Conservation (phyloP, 495 filamentous ascomycete species). For the Neurospora sp. region DNA sequence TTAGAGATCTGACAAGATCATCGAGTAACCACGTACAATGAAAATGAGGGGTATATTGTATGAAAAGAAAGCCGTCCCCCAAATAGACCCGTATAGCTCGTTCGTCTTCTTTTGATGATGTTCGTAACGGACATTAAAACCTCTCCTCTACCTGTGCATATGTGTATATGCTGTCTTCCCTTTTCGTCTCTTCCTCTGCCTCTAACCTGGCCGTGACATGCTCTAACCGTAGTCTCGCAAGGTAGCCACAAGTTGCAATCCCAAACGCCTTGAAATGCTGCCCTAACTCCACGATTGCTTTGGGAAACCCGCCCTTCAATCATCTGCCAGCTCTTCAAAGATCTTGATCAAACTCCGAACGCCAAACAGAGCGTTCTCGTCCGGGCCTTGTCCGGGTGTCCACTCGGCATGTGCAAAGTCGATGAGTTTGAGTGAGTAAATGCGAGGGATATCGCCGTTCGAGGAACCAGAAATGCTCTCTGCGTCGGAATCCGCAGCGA, state of each 20-base stretch:
- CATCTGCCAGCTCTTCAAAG: slow-evolving; percentile 46
- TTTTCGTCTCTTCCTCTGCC: not conserved
- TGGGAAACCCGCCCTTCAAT: not conserved
- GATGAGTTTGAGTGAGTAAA: slow-evolving; percentile 79
- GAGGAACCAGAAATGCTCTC: slow-evolving; percentile 17
- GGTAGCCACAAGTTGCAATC: not conserved
- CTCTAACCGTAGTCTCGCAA: not conserved
- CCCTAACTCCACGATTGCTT: not conserved
- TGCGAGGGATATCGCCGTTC: slow-evolving; percentile 42
- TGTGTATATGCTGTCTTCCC: not conserved
- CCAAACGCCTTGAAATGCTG: not conserved
- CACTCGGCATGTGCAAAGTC: slow-evolving; percentile 93
- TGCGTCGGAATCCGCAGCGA: slow-evolving; percentile 33
- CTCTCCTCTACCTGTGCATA: not conserved
- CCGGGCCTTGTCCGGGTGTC: slow-evolving; percentile 75
- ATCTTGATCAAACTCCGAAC: slow-evolving; percentile 64
- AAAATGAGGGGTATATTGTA: not conserved
- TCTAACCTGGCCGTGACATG: not conserved
- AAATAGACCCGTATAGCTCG: not conserved
- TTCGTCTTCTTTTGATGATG: not conserved
- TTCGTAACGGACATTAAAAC: not conserved
- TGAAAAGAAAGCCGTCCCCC: not conserved
- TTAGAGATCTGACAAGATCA: not conserved
- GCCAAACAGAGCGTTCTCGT: slow-evolving; percentile 74
- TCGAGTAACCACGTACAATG: not conserved